Conservation (phyloP, 345 rosid species). For the Corchorus olitorius region DNA sequence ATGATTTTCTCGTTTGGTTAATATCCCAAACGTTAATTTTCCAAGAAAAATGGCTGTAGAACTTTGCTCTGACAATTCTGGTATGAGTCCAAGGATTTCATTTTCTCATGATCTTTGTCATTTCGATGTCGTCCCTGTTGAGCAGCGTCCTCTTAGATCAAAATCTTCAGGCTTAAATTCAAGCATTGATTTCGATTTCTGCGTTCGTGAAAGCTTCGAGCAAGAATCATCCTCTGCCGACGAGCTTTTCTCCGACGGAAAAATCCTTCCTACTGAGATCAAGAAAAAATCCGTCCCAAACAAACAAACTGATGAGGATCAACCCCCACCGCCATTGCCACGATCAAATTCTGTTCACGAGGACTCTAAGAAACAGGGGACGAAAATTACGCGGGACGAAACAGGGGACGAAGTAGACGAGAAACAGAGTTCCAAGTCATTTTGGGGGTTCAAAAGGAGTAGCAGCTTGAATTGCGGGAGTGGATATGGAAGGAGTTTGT, state of each 20-base stretch:
- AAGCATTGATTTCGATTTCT: conserved; percentile 58
- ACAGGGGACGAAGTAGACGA: conserved; percentile 33
- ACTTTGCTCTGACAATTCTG: conserved; percentile 52
- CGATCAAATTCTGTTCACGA: background rate
- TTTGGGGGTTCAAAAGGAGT: conserved; percentile 80
- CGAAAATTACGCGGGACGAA: conserved; percentile 32
- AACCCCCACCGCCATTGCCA: conserved; percentile 13
- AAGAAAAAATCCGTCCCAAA: conserved; percentile 31
- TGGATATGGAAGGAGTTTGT: conserved; percentile 64
- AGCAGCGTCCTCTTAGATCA: conserved; percentile 47
- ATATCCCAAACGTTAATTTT: background rate
- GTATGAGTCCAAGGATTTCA: conserved; percentile 77
- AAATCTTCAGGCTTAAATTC: conserved; percentile 41
- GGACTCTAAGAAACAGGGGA: conserved; percentile 27
- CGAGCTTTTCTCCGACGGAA: conserved; percentile 57
- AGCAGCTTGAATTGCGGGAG: conserved; percentile 76
- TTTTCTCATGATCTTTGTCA: conserved; percentile 72
- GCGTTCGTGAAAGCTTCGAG: conserved; percentile 45
- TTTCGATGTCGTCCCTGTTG: conserved; percentile 52
- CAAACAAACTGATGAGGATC: conserved; percentile 19
- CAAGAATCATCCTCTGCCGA: conserved; percentile 57
- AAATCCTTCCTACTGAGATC: conserved; percentile 53
- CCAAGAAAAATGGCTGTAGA: conserved; percentile 60
- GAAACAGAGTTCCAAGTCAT: conserved; percentile 62
- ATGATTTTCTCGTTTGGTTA: conserved; percentile 5